Percentiles rank a stretch among this genome's conserved stretches.
Evolutionary conservation across 2,329 filamentous ascomycete species (phyloP).

Genomic region (Scytalidium lignicola): DNA sequence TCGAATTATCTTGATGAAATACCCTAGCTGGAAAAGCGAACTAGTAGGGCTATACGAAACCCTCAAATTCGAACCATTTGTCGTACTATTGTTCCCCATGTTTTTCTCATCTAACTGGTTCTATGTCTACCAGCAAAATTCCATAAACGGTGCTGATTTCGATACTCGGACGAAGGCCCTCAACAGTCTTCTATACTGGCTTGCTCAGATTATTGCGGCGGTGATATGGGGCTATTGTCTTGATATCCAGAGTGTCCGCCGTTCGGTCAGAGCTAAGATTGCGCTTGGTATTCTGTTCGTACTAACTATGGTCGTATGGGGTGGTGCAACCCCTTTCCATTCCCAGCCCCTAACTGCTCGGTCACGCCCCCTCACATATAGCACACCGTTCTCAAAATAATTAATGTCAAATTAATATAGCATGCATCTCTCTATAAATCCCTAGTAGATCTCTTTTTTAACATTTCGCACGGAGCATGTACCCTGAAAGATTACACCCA

Average conservation of each 20-base stretch:
- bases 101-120: constrained; percentile 75
- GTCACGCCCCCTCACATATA: too few relatives aligned
- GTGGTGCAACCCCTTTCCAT: too few relatives aligned
- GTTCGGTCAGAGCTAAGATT: constrained; percentile 60
- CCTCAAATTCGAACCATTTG: constrained; percentile 63
- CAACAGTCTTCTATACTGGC: constrained; percentile 73
- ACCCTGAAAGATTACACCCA: too few relatives aligned
- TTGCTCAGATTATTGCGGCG: constrained; percentile 74
- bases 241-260: constrained; percentile 53
- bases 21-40: constrained; percentile 78
- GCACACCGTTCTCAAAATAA: too few relatives aligned
- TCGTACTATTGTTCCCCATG: constrained; percentile 71
- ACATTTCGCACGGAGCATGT: too few relatives aligned
- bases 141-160: constrained; percentile 64
- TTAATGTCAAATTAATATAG: too few relatives aligned
- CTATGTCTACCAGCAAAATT: constrained; percentile 73
- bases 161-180: constrained; percentile 66
- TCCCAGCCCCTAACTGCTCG: too few relatives aligned
- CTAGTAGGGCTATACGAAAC: constrained; percentile 69
- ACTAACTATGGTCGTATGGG: constrained; percentile 73
- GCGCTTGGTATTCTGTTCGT: constrained; percentile 56
- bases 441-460: too few relatives aligned
- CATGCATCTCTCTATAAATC: too few relatives aligned
- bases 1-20: constrained; percentile 78
- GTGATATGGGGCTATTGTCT: constrained; percentile 66